These are phyloP conservation scores for Citrus trifoliata DNA, from an alignment of 345 rosid genomes.

Conservation along the genomic window DNA sequence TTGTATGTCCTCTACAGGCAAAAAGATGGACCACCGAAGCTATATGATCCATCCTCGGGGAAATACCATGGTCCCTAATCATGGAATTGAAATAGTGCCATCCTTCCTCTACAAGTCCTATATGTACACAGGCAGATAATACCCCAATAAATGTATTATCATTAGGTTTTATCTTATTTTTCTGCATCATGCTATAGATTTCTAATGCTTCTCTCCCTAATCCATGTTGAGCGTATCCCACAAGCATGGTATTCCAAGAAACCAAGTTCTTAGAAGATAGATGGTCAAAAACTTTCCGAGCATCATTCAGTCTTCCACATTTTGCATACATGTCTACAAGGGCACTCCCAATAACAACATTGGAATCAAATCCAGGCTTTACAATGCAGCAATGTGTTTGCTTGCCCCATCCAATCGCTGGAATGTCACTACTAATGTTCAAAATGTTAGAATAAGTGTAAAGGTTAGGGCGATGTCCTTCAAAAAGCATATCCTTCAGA, in stretches of 20 bases:
- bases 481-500: slow-evolving; percentile 22
- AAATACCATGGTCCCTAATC: slow-evolving; percentile 25
- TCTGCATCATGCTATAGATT: slow-evolving; percentile 26
- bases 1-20: slow-evolving; percentile 30
- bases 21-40: slow-evolving; percentile 32
- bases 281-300: slow-evolving; percentile 31
- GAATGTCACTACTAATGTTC: slow-evolving; percentile 18
- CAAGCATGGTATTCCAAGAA: slow-evolving; percentile 35
- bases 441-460: slow-evolving; percentile 30
- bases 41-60: slow-evolving; percentile 31
- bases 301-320: slow-evolving; percentile 28
- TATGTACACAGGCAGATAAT: slow-evolving; percentile 30
- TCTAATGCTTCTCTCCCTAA: slow-evolving; percentile 26
- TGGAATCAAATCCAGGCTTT: slow-evolving; percentile 28
- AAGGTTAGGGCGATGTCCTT: slow-evolving; percentile 20
- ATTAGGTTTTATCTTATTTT: slow-evolving; percentile 23
- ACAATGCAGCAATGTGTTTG: slow-evolving; percentile 32
- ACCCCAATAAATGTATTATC: slow-evolving; percentile 31
- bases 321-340: slow-evolving; percentile 39
- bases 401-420: slow-evolving; percentile 35
- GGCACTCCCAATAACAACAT: slow-evolving; percentile 29
- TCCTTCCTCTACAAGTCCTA: slow-evolving; percentile 31
- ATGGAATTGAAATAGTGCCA: slow-evolving; percentile 27
- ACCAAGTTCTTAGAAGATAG: slow-evolving; percentile 27
- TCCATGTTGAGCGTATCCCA: slow-evolving; percentile 36